A percentile compares a stretch with the other conserved stretches of the same genome.
These are phyloP conservation scores for Escallonia rubra DNA, from an alignment of 129 eudicot genomes.

Conservation along the genomic window DNA sequence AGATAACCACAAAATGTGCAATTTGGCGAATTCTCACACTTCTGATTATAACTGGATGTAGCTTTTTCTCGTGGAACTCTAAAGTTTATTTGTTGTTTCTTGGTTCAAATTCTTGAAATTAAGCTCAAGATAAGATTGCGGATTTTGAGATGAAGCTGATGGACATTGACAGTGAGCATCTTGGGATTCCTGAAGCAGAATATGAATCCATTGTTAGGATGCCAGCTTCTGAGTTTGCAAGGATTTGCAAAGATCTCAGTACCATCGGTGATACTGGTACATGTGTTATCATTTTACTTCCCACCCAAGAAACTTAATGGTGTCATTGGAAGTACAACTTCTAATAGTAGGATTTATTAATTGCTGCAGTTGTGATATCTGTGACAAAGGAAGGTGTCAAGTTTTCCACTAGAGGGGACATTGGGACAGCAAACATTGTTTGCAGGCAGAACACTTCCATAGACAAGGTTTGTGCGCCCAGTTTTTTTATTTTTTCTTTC, in stretches of 20 bases:
- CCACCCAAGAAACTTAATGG: background rate
- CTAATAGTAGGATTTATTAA: constrained; percentile 8
- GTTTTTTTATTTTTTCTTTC: background rate
- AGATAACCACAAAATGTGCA: background rate
- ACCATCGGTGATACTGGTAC: constrained; percentile 69
- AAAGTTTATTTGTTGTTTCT: background rate
- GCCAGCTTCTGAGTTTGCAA: constrained; percentile 65
- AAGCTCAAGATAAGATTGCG: constrained; percentile 71
- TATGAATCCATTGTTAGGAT: constrained; percentile 68
- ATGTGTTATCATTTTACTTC: background rate
- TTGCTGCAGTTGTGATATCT: constrained; percentile 51
- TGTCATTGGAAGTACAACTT: background rate
- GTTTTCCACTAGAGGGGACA: constrained; percentile 61
- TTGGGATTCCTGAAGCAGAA: constrained; percentile 71
- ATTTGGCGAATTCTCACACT: no score
- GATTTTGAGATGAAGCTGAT: constrained; percentile 85
- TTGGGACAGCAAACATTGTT: constrained; percentile 61
- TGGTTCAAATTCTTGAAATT: constrained; percentile 23
- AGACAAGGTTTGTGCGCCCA: constrained; percentile 34
- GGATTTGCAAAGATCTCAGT: constrained; percentile 64
- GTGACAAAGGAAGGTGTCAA: constrained; percentile 60
- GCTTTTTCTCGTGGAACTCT: no score
- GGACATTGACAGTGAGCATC: constrained; percentile 81
- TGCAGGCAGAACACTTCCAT: constrained; percentile 51
- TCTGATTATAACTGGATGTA: no score